These are phyloP conservation scores for Pyrus pyrifolia DNA, from an alignment of 306 rosid genomes.

Conservation along the genomic window DNA sequence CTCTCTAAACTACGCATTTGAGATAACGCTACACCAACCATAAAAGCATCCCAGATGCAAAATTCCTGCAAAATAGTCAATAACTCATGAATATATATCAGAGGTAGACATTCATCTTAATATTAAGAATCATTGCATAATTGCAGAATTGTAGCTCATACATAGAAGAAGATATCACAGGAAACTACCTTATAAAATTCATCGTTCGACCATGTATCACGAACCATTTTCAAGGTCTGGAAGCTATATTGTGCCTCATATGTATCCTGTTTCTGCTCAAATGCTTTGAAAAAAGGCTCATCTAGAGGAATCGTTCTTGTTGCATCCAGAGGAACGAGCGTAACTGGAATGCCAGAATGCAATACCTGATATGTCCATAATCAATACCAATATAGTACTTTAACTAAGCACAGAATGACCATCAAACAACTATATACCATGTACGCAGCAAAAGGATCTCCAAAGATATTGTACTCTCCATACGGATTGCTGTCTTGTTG, in stretches of 20 bases:
- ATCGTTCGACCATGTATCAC: constrained; percentile 44
- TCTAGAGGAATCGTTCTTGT: constrained; percentile 48
- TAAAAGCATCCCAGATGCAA: constrained; percentile 63
- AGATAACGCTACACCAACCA: constrained; percentile 43
- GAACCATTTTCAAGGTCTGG: constrained; percentile 54
- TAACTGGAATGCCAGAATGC: constrained; percentile 57
- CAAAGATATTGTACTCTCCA: constrained; percentile 83
- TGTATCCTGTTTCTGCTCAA: constrained; percentile 39
- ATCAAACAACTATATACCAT: neutral
- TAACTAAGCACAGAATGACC: neutral
- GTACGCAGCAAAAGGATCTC: constrained; percentile 91
- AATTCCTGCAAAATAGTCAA: constrained; percentile 30
- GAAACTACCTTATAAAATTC: constrained; percentile 37
- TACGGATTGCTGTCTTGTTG: constrained; percentile 54
- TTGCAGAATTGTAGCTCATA: neutral
- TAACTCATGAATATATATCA: neutral
- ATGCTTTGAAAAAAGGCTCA: constrained; percentile 31
- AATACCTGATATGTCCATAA: constrained; percentile 32
- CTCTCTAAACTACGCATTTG: constrained; percentile 42
- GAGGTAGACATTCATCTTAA: neutral
- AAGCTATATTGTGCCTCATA: constrained; percentile 51
- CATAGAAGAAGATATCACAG: neutral
- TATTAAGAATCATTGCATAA: neutral
- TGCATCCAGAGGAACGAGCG: constrained; percentile 66
- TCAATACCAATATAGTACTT: neutral